Evolutionary conservation across 2,329 filamentous ascomycete species (phyloP).

Genomic region (Colletotrichum liriopes): DNA sequence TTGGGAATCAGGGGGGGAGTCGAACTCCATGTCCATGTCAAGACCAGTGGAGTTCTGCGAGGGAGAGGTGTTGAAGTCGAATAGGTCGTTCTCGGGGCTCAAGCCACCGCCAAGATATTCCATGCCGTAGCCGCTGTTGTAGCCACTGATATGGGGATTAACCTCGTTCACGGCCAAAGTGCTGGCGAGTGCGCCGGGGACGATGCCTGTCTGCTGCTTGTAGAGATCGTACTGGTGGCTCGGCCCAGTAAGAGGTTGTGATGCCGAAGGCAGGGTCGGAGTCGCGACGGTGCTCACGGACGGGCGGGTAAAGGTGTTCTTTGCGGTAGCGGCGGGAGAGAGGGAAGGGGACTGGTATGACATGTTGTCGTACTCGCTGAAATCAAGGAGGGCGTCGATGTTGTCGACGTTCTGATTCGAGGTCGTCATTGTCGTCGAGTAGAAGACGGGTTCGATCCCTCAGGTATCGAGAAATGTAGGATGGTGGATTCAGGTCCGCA

Average conservation of each 20-base stretch:
- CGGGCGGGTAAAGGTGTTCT: constrained; percentile 67
- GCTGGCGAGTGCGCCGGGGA: constrained; percentile 85
- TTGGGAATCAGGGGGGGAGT: constrained; percentile 64
- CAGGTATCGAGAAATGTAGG: constrained; percentile 11
- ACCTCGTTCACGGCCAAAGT: constrained; percentile 83
- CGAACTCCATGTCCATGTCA: constrained; percentile 77
- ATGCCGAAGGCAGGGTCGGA: constrained; percentile 66
- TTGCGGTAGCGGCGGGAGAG: constrained; percentile 69
- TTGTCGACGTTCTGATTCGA: constrained; percentile 64
- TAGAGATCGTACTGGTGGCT: constrained; percentile 97
- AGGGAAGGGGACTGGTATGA: constrained; percentile 74
- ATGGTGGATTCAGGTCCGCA: constrained; percentile 15
- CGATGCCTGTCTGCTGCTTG: constrained; percentile 94
- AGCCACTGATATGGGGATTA: constrained; percentile 68
- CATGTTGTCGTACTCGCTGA: constrained; percentile 75
- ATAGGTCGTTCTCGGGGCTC: constrained; percentile 75
- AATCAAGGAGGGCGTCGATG: constrained; percentile 73
- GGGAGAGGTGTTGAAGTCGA: constrained; percentile 81
- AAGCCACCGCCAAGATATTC: constrained; percentile 69
- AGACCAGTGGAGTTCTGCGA: constrained; percentile 73
- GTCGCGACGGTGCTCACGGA: constrained; percentile 68
- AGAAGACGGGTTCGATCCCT: constrained; percentile 33
- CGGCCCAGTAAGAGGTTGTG: constrained; percentile 79
- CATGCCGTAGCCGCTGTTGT: constrained; percentile 64
- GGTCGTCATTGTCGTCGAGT: constrained; percentile 54